Conservation (phyloP, 2,329 filamentous ascomycete genomes). For the Diplodia intermedia region DNA sequence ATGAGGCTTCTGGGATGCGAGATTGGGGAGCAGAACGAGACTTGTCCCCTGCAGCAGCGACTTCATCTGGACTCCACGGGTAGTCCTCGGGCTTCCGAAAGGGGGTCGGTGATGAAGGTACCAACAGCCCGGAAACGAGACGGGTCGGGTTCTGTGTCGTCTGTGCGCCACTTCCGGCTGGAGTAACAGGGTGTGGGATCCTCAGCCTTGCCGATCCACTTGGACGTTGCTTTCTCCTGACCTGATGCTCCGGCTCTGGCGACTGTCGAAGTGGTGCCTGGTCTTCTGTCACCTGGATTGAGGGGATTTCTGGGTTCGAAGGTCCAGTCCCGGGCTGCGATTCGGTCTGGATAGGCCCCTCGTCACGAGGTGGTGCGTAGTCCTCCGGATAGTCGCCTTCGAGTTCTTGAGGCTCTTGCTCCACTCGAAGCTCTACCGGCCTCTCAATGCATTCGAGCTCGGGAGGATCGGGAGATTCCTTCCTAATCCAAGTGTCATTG, state of each 20-base stretch:
- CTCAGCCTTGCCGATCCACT: not conserved
- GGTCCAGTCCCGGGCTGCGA: not conserved
- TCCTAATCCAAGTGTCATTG: slow-evolving; percentile 8
- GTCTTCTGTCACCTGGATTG: not conserved
- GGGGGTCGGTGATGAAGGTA: not conserved
- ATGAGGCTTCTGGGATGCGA: not conserved
- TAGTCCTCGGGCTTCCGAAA: not conserved
- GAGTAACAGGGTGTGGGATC: slow-evolving; percentile 1
- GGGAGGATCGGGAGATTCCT: not conserved
- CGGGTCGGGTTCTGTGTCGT: not conserved
- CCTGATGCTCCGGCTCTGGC: not conserved
- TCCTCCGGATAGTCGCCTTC: slow-evolving; percentile 9
- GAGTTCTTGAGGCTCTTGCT: slow-evolving; percentile 8
- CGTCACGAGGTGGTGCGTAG: not conserved
- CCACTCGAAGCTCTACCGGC: not conserved
- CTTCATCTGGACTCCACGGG: slow-evolving; percentile 5
- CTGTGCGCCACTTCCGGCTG: not conserved
- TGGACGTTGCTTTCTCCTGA: slow-evolving; percentile 1
- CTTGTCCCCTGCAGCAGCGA: not conserved
- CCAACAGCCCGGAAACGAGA: slow-evolving; percentile 1
- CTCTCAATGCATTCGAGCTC: slow-evolving; percentile 4
- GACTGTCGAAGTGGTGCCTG: not conserved
- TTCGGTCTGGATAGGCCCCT: not conserved
- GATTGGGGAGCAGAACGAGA: not conserved
- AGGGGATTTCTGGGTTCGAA: not conserved